These are phyloP conservation scores for Euphorbia celastroides DNA, from an alignment of 441 rosid genomes.

Conservation along the genomic window DNA sequence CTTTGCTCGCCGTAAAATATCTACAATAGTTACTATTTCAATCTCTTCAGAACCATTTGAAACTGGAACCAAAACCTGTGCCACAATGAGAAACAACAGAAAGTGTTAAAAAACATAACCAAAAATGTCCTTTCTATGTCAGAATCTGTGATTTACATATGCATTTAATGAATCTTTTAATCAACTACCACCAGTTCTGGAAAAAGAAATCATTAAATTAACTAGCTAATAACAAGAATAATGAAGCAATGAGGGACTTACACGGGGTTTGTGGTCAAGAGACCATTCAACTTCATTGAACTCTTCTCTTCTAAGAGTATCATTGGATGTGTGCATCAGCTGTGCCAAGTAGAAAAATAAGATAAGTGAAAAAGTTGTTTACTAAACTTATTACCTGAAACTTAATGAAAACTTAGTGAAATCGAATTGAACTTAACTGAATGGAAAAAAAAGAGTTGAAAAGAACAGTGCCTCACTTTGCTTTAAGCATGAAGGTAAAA, in stretches of 20 bases:
- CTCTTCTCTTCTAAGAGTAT: slow-evolving; percentile 49
- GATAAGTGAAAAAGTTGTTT: too few relatives aligned
- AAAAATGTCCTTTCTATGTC: too few relatives aligned
- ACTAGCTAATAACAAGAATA: background rate
- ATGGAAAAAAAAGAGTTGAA: too few relatives aligned
- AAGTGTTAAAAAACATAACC: background rate
- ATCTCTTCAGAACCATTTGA: slow-evolving; percentile 86
- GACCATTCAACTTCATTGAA: slow-evolving; percentile 77
- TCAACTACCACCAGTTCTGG: background rate
- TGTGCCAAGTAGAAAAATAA: slow-evolving; percentile 25
- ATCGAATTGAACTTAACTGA: too few relatives aligned
- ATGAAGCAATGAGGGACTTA: slow-evolving; percentile 34
- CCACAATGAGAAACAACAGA: slow-evolving; percentile 19
- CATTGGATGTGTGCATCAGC: slow-evolving; percentile 47
- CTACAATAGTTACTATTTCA: slow-evolving; percentile 66
- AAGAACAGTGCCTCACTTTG: too few relatives aligned
- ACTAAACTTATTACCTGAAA: too few relatives aligned
- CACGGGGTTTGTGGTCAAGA: slow-evolving; percentile 50
- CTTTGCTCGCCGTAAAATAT: slow-evolving; percentile 78
- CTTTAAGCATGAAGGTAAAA: background rate
- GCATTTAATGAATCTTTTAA: background rate
- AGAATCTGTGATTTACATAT: background rate
- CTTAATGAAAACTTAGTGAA: too few relatives aligned
- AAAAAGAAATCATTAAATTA: slow-evolving; percentile 5
- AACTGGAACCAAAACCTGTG: slow-evolving; percentile 76